phyloP scores from a whole-genome alignment of 75 land plant genomes.

The Chamaecyparis obtusa region DNA sequence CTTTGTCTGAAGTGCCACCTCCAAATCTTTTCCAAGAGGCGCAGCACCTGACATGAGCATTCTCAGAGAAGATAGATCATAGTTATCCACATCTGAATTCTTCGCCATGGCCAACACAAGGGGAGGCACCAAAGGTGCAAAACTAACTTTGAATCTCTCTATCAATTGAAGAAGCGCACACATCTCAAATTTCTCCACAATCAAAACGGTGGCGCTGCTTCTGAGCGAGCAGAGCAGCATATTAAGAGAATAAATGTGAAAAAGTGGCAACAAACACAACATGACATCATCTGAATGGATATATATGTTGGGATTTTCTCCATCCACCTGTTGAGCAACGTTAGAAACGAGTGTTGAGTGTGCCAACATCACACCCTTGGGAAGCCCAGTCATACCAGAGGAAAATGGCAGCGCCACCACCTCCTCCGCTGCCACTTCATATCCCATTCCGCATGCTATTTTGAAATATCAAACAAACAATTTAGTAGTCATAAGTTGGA shows the following conservation, averaged over 20 bases:
- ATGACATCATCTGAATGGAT: constrained; percentile 48
- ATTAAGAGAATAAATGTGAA: constrained; percentile 76
- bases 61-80: constrained; percentile 64
- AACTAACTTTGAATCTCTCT: constrained; percentile 50
- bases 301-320: constrained; percentile 63
- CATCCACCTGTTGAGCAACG: constrained; percentile 72
- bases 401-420: constrained; percentile 79
- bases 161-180: constrained; percentile 49
- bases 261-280: constrained; percentile 71
- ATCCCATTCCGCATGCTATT: too few species aligned
- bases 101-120: constrained; percentile 65
- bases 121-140: constrained; percentile 81
- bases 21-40: constrained; percentile 78
- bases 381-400: constrained; percentile 77
- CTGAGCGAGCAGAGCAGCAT: constrained; percentile 59
- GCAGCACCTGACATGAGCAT: constrained; percentile 73
- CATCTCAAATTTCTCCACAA: constrained; percentile 71
- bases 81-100: constrained; percentile 39
- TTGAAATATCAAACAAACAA: too few species aligned
- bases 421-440: constrained; percentile 29
- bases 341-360: constrained; percentile 56
- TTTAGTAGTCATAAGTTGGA: too few species aligned
- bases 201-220: constrained; percentile 59
- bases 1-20: constrained; percentile 50
- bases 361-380: constrained; percentile 80